These are phyloP conservation scores for Raphanus raphanistrum DNA, from an alignment of 345 rosid genomes.

Conservation along the genomic window DNA sequence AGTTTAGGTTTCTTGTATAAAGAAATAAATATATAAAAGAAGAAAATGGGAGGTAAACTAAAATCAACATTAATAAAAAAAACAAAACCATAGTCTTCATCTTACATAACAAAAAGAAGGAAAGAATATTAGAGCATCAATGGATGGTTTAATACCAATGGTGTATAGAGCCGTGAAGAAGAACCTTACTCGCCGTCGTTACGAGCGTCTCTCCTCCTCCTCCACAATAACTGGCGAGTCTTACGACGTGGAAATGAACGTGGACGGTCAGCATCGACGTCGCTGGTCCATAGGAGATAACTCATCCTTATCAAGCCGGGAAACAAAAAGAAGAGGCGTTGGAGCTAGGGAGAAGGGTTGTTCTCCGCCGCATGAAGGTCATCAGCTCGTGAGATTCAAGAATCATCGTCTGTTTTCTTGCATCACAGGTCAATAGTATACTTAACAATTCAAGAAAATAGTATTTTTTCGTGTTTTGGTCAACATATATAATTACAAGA, in stretches of 20 bases:
- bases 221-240: constrained; percentile 34
- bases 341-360: constrained; percentile 14
- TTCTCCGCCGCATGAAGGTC: constrained; percentile 35
- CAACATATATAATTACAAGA: neutral
- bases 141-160: constrained; percentile 88
- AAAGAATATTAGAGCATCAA: constrained; percentile 7
- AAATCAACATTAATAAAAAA: neutral
- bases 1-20: constrained; percentile 10
- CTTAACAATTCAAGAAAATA: constrained; percentile 7
- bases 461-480: neutral
- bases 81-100: constrained; percentile 4
- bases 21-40: constrained; percentile 19
- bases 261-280: constrained; percentile 43
- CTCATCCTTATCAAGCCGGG: constrained; percentile 33
- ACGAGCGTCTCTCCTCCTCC: constrained; percentile 70
- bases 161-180: constrained; percentile 66
- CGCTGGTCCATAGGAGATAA: constrained; percentile 52
- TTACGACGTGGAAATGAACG: constrained; percentile 40
- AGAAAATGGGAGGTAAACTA: constrained; percentile 26
- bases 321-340: constrained; percentile 13
- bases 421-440: constrained; percentile 37
- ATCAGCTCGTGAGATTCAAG: constrained; percentile 51
- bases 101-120: neutral
- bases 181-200: constrained; percentile 56
- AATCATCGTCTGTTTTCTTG: constrained; percentile 70